These are phyloP conservation scores for Syncephalastrum racemosum DNA, from an alignment of 371 early-diverging fungal genomes.

Conservation along the genomic window DNA sequence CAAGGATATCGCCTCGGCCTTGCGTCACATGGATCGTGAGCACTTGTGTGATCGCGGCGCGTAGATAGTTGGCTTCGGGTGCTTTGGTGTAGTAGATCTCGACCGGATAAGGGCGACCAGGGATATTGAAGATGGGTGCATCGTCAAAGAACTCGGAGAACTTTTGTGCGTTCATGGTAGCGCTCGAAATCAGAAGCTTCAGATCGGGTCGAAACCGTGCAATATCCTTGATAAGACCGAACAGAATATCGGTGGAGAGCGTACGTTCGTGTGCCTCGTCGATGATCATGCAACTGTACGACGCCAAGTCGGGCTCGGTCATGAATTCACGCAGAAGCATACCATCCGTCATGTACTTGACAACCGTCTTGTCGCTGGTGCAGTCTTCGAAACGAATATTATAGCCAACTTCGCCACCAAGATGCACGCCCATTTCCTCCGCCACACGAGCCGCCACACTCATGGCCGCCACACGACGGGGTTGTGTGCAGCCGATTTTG, in stretches of 20 bases:
- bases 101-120: constrained; percentile 93
- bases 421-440: constrained; percentile 91
- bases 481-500: constrained; percentile 98
- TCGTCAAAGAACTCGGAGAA: constrained; percentile 95
- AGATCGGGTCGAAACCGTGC: constrained; percentile 92
- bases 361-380: constrained; percentile 90
- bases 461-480: constrained; percentile 99
- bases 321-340: constrained; percentile 98
- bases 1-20: constrained; percentile 91
- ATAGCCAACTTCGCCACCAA: constrained; percentile 97
- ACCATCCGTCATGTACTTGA: constrained; percentile 99
- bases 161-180: constrained; percentile 97
- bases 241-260: constrained; percentile 94
- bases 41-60: constrained; percentile 93
- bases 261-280: constrained; percentile 99
- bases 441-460: constrained; percentile 97
- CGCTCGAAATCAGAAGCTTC: constrained; percentile 97
- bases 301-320: constrained; percentile 93
- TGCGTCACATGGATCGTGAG: constrained; percentile 95
- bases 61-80: constrained; percentile 97
- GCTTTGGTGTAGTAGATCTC: constrained; percentile 94
- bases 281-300: constrained; percentile 93
- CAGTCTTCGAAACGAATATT: constrained; percentile 98
- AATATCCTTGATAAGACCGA: constrained; percentile 97
- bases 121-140: constrained; percentile 93